Conservation (phyloP, 148 eudicot genomes). For the Persicaria tinctoria region DNA sequence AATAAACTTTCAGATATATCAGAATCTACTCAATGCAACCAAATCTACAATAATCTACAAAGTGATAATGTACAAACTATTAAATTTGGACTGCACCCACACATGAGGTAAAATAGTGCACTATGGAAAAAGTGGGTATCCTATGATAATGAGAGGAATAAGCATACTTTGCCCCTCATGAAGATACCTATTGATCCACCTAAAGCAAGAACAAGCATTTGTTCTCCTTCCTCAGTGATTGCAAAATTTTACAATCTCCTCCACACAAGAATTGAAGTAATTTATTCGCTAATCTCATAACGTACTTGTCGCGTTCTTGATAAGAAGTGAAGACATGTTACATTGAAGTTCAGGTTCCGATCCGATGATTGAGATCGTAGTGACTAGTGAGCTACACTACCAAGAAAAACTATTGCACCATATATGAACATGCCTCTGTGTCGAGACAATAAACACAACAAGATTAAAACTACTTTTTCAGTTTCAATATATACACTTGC, state of each 20-base stretch:
- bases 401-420: conserved; percentile 7
- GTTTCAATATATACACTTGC: not conserved
- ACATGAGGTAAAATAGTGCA: not conserved
- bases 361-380: too few relatives aligned
- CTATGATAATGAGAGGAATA: not conserved
- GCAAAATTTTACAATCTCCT: not conserved
- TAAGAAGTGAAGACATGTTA: too few relatives aligned
- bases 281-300: too few relatives aligned
- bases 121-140: not conserved
- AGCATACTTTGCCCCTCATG: not conserved
- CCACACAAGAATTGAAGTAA: not conserved
- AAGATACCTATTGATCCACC: conserved; percentile 3
- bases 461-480: too few relatives aligned
- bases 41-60: not conserved
- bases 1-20: conserved; percentile 2
- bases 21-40: not conserved
- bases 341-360: not conserved
- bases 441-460: too few relatives aligned
- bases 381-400: not conserved
- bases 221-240: not conserved
- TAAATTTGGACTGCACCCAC: not conserved
- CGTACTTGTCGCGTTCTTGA: too few relatives aligned
- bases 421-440: too few relatives aligned
- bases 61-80: not conserved
- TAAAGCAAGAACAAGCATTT: not conserved